Base-by-base conservation (phyloP, 2,329 filamentous ascomycete species). In the Ophiostoma montium region DNA sequence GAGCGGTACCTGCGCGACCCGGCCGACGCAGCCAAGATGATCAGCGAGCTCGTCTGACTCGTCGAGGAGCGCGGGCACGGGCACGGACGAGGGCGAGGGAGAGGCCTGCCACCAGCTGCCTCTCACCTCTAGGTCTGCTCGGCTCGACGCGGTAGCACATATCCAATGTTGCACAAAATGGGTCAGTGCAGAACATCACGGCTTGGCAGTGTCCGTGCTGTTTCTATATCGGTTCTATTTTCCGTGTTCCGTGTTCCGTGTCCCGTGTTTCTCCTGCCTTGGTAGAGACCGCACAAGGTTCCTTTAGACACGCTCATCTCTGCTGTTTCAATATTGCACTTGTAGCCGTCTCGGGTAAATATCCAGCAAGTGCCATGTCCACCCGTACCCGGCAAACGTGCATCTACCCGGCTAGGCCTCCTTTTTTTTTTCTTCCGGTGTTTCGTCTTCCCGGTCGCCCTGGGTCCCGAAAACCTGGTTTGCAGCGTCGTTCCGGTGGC, bases 1-100 rank as follows among this genome's bases (percentile, higher is more conserved):
- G 65, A 70, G 51, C 72, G 83, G 30, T 86, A 76, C 62, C 57
- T 65, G 2, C 73, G 74, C 3, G 65, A 56, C 5, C 63, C 64
- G 5, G 69, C 70, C 10, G 68, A 73, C 50, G 66, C 62, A 1
- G 71, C 72, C 61, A 66, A 67, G 58, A 59, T 65, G 16, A 63
- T 72, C 47, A 65, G 62, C 52, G 67, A 68, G 15, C 64, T 66
- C 4, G 59, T 71, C 51, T 70, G 61, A 58, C 44, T n/a, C n/a
- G n/a, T n/a, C n/a, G 47, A n/a, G 30, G 18, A 5, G 19, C 8
- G 12, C 7, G 16, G 3, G 5, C 16, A n/a, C n/a, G n/a, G n/a
- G n/a, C n/a, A n/a, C n/a, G n/a, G n/a, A n/a, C n/a, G n/a, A n/a
- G n/a, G n/a, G n/a, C n/a, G n/a, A n/a, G n/a, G n/a, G n/a, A n/a